Evolutionary conservation across 768 basidiomycete species (phyloP), one percentile per base, ranked within the genome.

Genomic region (Macrolepiota dolichaula): DNA sequence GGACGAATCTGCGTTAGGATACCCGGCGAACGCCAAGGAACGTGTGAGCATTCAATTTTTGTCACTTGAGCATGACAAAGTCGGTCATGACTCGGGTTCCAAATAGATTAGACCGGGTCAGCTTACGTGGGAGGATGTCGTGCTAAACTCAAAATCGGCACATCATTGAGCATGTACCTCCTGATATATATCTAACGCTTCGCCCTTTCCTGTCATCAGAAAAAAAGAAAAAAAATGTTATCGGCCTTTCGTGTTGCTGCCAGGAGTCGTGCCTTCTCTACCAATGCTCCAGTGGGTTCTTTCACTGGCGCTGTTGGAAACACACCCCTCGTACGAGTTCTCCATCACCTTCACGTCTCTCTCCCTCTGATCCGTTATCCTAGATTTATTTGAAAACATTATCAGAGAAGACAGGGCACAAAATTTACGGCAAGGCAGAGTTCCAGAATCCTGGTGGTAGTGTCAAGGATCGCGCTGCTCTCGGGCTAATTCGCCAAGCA

Each of bases 381-480:
- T 15, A 97, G 94, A 95, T 98, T 62, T 85, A 87, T 64, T 81
- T 98, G 56, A 87, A 92, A 72, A 74, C 75, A 13, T 80, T 97
- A 7, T 97, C 94, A 10, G 86, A 94, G 65, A 85, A 84, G 70
- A 92, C 87, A 1, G 95, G 94, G 15, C 86, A 85, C 57, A 84
- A 84, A 55, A 94, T 98, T 63, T 87, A 88, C 51, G 96, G 92
- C n/a, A 98, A 99, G 72, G 94, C 97, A 19, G 97, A 99, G 75
- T 96, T 97, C 70, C 95, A 97, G 77, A 98, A 98, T 69, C 97
- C 97, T 0, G 97, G 97, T 4, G 96, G 96, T 42, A 95, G 92
- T 64, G 93, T 99, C 66, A 99, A 99, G 76, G 97, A 99, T 71
- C 87, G 97, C 51, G 97, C 97, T 40, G 97, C 96, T 1, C 81